These are phyloP conservation scores for Thuidium tamariscinum DNA, from an alignment of 225 moss, liverwort and hornwort genomes.

Conservation along the genomic window DNA sequence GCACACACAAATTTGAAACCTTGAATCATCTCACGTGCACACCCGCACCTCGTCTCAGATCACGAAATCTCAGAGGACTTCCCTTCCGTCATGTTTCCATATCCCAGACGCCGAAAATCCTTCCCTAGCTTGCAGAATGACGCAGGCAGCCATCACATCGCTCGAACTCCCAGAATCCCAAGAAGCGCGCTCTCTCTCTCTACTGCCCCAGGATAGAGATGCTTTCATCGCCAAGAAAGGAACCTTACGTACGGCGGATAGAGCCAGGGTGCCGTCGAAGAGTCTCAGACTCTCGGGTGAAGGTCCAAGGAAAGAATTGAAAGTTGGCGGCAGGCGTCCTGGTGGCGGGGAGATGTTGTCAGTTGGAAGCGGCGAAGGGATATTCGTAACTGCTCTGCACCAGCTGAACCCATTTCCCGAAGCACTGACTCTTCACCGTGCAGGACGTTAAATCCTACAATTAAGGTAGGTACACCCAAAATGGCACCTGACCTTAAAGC, in stretches of 20 bases:
- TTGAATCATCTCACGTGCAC: neutral
- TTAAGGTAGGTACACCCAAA: too few species aligned
- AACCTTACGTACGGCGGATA: neutral
- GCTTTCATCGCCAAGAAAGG: neutral
- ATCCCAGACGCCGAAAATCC: neutral
- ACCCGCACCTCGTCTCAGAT: neutral
- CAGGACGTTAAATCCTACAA: too few species aligned
- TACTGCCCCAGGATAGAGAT: neutral
- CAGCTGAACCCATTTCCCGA: conserved; percentile 8
- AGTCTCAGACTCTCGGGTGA: neutral
- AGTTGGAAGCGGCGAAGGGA: conserved; percentile 23
- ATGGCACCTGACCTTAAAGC: too few species aligned
- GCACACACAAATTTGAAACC: neutral
- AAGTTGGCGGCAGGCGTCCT: neutral
- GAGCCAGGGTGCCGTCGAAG: neutral
- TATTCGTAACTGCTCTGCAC: conserved; percentile 14
- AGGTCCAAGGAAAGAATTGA: neutral
- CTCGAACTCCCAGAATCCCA: neutral
- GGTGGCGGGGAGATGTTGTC: conserved; percentile 6
- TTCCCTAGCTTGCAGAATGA: neutral
- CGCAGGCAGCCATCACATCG: neutral
- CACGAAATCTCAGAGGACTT: neutral
- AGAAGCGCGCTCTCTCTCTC: neutral
- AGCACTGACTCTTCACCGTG: too few species aligned
- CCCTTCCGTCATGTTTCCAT: neutral